Percentiles rank a stretch among this genome's conserved stretches.
phyloP scores from a whole-genome alignment of 2,329 filamentous ascomycete species.

The Cordyceps tenuipes region DNA sequence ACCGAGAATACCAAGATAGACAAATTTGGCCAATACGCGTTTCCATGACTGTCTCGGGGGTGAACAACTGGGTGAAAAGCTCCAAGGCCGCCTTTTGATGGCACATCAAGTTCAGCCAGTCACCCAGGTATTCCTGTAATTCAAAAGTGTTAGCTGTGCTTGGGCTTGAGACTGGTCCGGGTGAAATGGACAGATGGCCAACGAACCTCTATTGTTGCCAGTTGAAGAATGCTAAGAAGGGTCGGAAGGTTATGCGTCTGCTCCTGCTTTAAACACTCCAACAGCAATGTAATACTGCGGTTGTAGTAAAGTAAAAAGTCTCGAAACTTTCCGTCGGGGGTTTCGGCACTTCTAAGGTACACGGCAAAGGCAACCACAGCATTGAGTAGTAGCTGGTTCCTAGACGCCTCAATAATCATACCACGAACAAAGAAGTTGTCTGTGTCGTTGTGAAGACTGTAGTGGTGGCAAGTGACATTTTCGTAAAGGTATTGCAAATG shows the following conservation, averaged over 20 bases:
- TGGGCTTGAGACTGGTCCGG: not conserved
- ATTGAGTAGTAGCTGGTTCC: slow-evolving; percentile 72
- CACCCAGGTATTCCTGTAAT: slow-evolving; percentile 77
- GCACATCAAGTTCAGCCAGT: slow-evolving; percentile 88
- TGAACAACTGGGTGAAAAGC: slow-evolving; percentile 70
- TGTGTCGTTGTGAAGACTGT: slow-evolving; percentile 64
- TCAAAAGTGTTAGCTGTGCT: not conserved
- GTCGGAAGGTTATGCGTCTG: slow-evolving; percentile 66
- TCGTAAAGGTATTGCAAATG: slow-evolving; percentile 73
- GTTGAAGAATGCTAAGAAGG: slow-evolving; percentile 78
- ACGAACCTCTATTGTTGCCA: slow-evolving; percentile 84
- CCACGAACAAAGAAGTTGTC: slow-evolving; percentile 65
- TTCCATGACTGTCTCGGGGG: slow-evolving; percentile 63
- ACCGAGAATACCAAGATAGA: slow-evolving; percentile 82
- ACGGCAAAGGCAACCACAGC: slow-evolving; percentile 82
- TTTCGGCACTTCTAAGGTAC: slow-evolving; percentile 70
- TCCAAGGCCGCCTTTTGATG: slow-evolving; percentile 86
- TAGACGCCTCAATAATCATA: slow-evolving; percentile 63
- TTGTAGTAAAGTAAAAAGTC: slow-evolving; percentile 89
- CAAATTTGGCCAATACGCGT: slow-evolving; percentile 64
- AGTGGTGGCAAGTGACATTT: slow-evolving; percentile 74
- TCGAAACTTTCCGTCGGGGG: slow-evolving; percentile 63
- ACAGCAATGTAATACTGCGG: slow-evolving; percentile 69
- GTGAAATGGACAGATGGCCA: not conserved
- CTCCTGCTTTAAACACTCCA: slow-evolving; percentile 61